Evolutionary conservation across 1,139 yeast species (phyloP), one percentile per base, ranked within the genome.

Genomic region (Wickerhamomyces sp.): DNA sequence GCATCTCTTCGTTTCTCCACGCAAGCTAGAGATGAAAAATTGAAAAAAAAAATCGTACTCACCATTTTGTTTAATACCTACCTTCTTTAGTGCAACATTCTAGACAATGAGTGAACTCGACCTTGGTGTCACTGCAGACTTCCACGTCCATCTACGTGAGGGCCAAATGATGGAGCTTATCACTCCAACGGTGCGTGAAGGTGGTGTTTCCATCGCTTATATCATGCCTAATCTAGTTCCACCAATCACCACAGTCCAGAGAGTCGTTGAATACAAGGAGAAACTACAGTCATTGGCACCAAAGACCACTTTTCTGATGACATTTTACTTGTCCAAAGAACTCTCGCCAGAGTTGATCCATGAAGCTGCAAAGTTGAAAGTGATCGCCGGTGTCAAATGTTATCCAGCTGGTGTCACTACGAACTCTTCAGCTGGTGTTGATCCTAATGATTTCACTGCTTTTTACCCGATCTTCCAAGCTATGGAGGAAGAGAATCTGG

Each of bases 321-420:
- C 95, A 8, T 77, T 91, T 46, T 91, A 93, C 52, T 70, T 91
- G 32, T 73, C 82, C 33, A 77, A 73, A 36, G 84, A 78, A 2
- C 67, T 91, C 46, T 85, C 95, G 0, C 96, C 97, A 0, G 94
- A 85, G 46, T 66, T 87, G 30, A 78, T 91, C 39, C 76, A 73
- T 37, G 73, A 76, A 48, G 96, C 96, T 21, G 93, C 91, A n/a
- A 59, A 69, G 40, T 55, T 63, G 12, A 81, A 81, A 4, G 81
- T 81, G 35, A 77, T 88, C 26, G 78, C 83, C 26, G 95, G 94
- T 39, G 84, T 88, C 45, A 93, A 91, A 58, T 88, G 96, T 58
- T 91, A 93, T 57, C 98, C 98, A 21, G 96, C 97, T 2, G 99
- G 99, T 31, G 99, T 93, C 23, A 91, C 99, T 12, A 91, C 99